Percentiles rank a stretch among this genome's conserved stretches.
phyloP scores from a whole-genome alignment of 768 basidiomycete genomes.

The Hericium rajendrae region DNA sequence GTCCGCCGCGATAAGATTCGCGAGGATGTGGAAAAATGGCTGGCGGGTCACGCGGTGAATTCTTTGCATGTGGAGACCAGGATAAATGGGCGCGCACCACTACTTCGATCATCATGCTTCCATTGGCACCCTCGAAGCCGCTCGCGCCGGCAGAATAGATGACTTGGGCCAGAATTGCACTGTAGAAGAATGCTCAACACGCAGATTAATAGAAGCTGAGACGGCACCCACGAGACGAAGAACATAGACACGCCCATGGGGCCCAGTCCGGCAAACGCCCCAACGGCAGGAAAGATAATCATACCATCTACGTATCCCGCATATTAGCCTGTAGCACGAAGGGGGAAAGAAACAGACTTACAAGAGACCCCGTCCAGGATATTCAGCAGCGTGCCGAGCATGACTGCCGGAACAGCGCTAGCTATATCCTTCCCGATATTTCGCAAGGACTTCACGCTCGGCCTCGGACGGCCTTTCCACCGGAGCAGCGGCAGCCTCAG shows the following conservation, averaged over 20 bases:
- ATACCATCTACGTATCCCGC: conserved; percentile 61
- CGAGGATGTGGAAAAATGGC: conserved; percentile 95
- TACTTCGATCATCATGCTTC: conserved; percentile 98
- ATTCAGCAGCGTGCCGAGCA: conserved; percentile 79
- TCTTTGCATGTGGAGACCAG: background rate
- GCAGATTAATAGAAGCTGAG: background rate
- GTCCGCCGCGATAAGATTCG: conserved; percentile 59
- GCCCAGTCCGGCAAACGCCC: conserved; percentile 73
- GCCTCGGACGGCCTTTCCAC: too few relatives aligned
- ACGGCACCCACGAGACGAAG: conserved; percentile 58
- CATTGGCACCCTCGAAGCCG: conserved; percentile 83
- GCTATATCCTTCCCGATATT: conserved; percentile 10
- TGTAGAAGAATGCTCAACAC: conserved; percentile 16
- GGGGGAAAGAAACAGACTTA: conserved; percentile 27
- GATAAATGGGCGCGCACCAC: conserved; percentile 46
- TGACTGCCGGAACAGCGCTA: conserved; percentile 66
- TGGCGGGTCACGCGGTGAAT: conserved; percentile 19
- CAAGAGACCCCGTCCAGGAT: conserved; percentile 91
- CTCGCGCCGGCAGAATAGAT: conserved; percentile 82
- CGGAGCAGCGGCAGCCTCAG: too few relatives aligned
- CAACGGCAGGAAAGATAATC: conserved; percentile 86
- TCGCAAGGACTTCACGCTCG: too few relatives aligned
- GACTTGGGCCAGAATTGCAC: conserved; percentile 71
- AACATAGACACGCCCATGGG: conserved; percentile 93
- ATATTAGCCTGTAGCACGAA: background rate